Conservation (phyloP, 1,284 basidiomycete species). For the Microbotryum violaceum region DNA sequence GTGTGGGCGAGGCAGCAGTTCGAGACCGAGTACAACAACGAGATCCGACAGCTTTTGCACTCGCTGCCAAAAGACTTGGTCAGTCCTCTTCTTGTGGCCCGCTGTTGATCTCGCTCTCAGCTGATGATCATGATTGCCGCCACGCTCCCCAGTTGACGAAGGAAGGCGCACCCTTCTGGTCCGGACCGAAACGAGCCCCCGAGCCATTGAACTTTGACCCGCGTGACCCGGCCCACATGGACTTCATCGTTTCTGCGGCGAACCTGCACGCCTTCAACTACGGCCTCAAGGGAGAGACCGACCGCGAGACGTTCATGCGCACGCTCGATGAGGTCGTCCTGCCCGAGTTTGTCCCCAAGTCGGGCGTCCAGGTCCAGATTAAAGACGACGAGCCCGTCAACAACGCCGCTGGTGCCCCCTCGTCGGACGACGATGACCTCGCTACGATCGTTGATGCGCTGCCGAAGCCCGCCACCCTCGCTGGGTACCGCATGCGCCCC, state of each 20-base stretch:
- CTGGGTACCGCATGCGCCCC: constrained; percentile 86
- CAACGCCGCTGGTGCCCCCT: constrained; percentile 9
- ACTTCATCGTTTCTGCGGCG: constrained; percentile 85
- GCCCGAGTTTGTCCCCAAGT: constrained; percentile 87
- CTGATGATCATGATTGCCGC: neutral
- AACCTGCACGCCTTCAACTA: constrained; percentile 99
- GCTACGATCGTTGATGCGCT: constrained; percentile 57
- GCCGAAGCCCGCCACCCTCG: constrained; percentile 80
- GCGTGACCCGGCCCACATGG: constrained; percentile 72
- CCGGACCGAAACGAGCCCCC: constrained; percentile 94
- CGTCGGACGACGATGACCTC: constrained; percentile 50
- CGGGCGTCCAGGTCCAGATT: constrained; percentile 88
- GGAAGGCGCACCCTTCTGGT: constrained; percentile 43
- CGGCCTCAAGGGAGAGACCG: constrained; percentile 82
- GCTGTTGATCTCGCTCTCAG: neutral
- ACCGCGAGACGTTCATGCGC: constrained; percentile 72
- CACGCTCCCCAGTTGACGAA: constrained; percentile 29
- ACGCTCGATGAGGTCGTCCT: constrained; percentile 76
- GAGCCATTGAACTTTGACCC: constrained; percentile 81
- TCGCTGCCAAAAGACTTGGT: constrained; percentile 88
- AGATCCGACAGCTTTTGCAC: constrained; percentile 86
- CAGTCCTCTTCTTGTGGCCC: constrained; percentile 13
- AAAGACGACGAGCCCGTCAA: constrained; percentile 78
- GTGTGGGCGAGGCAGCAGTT: constrained; percentile 94
- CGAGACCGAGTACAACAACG: constrained; percentile 88